Evolutionary conservation across 345 rosid genomes (phyloP), one percentile per base, ranked within the genome.

Genomic region (Populus pruinosa): DNA sequence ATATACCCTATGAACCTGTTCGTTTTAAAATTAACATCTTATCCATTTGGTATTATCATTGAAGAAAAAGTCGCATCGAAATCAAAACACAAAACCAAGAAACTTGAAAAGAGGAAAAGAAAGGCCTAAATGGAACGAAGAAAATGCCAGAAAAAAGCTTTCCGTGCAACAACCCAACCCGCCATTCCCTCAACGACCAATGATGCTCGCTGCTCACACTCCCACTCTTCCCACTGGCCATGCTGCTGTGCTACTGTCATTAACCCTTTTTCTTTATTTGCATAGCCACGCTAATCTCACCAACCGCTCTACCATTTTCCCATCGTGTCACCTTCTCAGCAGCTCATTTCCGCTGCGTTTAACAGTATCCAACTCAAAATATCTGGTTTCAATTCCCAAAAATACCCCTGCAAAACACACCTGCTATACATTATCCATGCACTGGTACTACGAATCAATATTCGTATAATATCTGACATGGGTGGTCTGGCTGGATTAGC

Each of bases 131-230:
- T 21, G 13, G 35, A 65, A 79, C 88, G 83, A 77, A 75, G 59
- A 69, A 82, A 72, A 81, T 79, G 87, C 77, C 61, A 61, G 27
- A 21, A 18, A 65, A 80, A 47, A 14, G 43, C 36, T 44, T 17
- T 25, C 13, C 50, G 14, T 8, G 64, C 64, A 59, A 20, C 64
- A 59, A 20, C 67, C 13, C n/a, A 77, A 29, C 67, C 9, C 43
- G 3, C 79, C 13, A 55, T 21, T 44, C 25, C 72, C 21, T 41
- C 31, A 66, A 66, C 50, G n/a, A 50, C 31, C n/a, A 66, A 53
- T 50, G n/a, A 50, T 66, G 39, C 50, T 72, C 49, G 43, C 36
- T 53, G 49, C 18, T n/a, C 16, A 31, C 33, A 31, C 33, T 31
- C 36, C 20, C 67, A 1, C 35, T 27, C 33, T 20, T 65, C 69